These are phyloP conservation scores for Aspergillus nidulans DNA, from an alignment of 495 filamentous ascomycete genomes.

Conservation along the genomic window DNA sequence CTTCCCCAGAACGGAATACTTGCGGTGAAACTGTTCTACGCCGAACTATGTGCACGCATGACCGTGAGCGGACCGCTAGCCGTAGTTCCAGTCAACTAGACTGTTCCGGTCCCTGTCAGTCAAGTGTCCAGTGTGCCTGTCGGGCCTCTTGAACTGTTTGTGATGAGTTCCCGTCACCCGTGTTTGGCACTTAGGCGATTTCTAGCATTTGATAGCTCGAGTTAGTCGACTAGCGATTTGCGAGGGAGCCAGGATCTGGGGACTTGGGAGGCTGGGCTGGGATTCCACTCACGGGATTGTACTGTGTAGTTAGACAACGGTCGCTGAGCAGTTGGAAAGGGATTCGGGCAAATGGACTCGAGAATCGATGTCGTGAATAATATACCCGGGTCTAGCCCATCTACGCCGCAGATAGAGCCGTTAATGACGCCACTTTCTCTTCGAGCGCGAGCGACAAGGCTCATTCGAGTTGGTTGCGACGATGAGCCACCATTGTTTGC, in stretches of 20 bases:
- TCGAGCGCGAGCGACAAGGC: neutral
- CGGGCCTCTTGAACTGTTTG: slow-evolving; percentile 2
- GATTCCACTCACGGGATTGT: slow-evolving; percentile 5
- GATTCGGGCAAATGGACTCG: neutral
- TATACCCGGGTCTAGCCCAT: neutral
- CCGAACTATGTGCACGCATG: slow-evolving; percentile 38
- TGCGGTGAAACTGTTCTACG: slow-evolving; percentile 24
- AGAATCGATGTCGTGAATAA: neutral
- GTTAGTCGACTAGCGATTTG: slow-evolving; percentile 10
- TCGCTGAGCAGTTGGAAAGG: neutral
- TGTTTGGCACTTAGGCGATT: neutral
- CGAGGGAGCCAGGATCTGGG: slow-evolving; percentile 13
- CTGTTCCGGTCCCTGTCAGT: slow-evolving; percentile 16
- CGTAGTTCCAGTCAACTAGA: neutral
- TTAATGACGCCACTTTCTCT: slow-evolving; percentile 2
- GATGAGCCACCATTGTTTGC: neutral
- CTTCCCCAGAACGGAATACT: slow-evolving; percentile 7
- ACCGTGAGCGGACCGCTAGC: slow-evolving; percentile 34
- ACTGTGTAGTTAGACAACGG: neutral
- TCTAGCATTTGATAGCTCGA: slow-evolving; percentile 6
- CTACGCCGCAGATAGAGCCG: neutral
- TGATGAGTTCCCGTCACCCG: neutral
- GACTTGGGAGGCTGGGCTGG: slow-evolving; percentile 3
- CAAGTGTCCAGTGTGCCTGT: neutral
- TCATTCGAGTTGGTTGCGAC: neutral